A percentile compares a stretch with the other conserved stretches of the same genome.
These are phyloP conservation scores for Phytophthora multivora DNA, from an alignment of 352 stramenopile genomes.

Conservation along the genomic window DNA sequence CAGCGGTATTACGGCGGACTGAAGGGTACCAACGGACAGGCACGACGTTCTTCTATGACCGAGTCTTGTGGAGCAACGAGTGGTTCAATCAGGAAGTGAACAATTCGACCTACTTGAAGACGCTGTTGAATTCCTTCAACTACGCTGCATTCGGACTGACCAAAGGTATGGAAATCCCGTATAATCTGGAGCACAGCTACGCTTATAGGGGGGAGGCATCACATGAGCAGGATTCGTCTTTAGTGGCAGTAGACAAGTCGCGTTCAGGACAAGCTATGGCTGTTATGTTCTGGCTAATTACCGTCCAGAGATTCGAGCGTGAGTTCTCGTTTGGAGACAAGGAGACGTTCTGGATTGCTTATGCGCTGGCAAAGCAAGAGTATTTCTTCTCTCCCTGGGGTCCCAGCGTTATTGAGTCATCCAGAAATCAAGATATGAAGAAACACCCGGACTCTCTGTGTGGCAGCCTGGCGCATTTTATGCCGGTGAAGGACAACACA, in stretches of 20 bases:
- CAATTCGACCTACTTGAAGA: conserved; percentile 42
- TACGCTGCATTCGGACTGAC: conserved; percentile 42
- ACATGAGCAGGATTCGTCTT: conserved; percentile 69
- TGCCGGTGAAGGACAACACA: conserved; percentile 36
- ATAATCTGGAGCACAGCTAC: conserved; percentile 44
- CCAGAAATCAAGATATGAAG: conserved; percentile 51
- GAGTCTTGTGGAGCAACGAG: conserved; percentile 32
- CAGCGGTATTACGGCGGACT: conserved; percentile 34
- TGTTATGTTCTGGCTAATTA: conserved; percentile 63
- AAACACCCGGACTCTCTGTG: conserved; percentile 57
- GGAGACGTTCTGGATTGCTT: conserved; percentile 72
- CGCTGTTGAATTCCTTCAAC: conserved; percentile 50
- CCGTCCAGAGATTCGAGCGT: conserved; percentile 45
- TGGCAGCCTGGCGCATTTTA: conserved; percentile 60
- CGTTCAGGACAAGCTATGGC: conserved; percentile 37
- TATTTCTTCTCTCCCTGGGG: conserved; percentile 72
- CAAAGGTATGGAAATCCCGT: conserved; percentile 18
- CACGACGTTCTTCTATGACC: conserved; percentile 48
- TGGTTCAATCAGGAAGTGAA: conserved; percentile 38
- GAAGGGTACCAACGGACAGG: conserved; percentile 44
- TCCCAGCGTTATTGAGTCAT: conserved; percentile 46
- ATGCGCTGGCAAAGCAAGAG: conserved; percentile 43
- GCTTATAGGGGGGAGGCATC: conserved; percentile 46
- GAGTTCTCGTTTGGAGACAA: conserved; percentile 66
- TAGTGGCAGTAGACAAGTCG: conserved; percentile 54